Evolutionary conservation across 345 rosid species (phyloP).

Genomic region (Gossypium longicalyx): DNA sequence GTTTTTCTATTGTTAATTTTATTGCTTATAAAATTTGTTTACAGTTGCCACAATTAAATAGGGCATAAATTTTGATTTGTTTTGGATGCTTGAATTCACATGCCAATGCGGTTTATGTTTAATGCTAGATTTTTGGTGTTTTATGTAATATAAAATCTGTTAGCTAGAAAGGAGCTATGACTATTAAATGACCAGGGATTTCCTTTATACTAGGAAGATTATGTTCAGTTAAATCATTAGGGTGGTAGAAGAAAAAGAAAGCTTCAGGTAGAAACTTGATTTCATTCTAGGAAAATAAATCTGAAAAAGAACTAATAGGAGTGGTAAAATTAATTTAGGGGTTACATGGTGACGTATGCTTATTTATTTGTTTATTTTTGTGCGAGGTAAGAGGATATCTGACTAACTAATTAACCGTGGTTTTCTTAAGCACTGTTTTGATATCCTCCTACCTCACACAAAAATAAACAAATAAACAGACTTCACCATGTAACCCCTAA

Average conservation of each 20-base stretch:
- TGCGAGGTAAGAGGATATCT: not conserved
- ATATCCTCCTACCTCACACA: not conserved
- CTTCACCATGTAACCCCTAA: not conserved
- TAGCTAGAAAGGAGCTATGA: not conserved
- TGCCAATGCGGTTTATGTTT: not conserved
- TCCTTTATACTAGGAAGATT: not conserved
- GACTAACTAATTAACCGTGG: not conserved
- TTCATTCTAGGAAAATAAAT: not conserved
- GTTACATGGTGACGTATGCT: not conserved
- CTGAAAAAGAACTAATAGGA: not conserved
- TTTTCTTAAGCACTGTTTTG: not conserved
- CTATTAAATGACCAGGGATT: not conserved
- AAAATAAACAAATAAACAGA: not conserved
- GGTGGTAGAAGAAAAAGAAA: not conserved
- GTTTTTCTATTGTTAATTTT: not conserved
- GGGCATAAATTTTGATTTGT: not conserved
- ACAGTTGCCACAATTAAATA: not conserved
- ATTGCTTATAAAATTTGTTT: not conserved
- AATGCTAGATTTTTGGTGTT: not conserved
- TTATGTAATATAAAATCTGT: not conserved
- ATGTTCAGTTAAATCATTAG: not conserved
- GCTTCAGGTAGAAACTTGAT: not conserved
- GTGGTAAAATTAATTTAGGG: not conserved
- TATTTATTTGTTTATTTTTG: not conserved
- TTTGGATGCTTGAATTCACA: slow-evolving; percentile 1